These are phyloP conservation scores for Arxiozyma slooffiae DNA, from an alignment of 1,139 yeast genomes.

Conservation along the genomic window DNA sequence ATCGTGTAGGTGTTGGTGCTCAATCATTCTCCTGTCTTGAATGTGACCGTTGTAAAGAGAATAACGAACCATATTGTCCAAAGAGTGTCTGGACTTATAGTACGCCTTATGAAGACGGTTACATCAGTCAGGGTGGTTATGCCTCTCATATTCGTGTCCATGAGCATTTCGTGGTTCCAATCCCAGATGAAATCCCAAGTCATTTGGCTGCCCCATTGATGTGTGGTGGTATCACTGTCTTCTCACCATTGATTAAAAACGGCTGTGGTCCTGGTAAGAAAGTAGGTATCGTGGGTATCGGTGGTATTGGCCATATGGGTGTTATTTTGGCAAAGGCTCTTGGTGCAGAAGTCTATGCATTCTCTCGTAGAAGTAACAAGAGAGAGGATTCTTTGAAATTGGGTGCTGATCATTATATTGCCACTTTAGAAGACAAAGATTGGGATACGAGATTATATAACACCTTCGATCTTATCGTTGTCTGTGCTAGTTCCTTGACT, in stretches of 20 bases:
- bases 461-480: constrained; percentile 38
- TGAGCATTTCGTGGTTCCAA: constrained; percentile 39
- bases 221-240: constrained; percentile 48
- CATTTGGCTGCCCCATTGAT: constrained; percentile 39
- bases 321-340: constrained; percentile 46
- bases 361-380: constrained; percentile 42
- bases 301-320: constrained; percentile 55
- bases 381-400: constrained; percentile 41
- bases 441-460: constrained; percentile 33
- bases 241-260: constrained; percentile 41
- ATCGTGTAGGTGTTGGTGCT: constrained; percentile 47
- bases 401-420: constrained; percentile 45
- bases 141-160: constrained; percentile 41
- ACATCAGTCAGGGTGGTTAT: constrained; percentile 43
- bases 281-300: constrained; percentile 50
- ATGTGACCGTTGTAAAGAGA: constrained; percentile 36
- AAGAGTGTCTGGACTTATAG: constrained; percentile 36
- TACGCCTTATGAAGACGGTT: constrained; percentile 36
- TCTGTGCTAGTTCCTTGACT: constrained; percentile 42
- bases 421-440: constrained; percentile 35
- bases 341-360: constrained; percentile 47
- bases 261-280: constrained; percentile 36
- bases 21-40: constrained; percentile 37
- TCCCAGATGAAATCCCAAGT: constrained; percentile 37
- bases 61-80: constrained; percentile 41